Percentiles rank a stretch among this genome's conserved stretches.
These are phyloP conservation scores for Erodium maritimum DNA, from an alignment of 345 rosid species.

Conservation along the genomic window DNA sequence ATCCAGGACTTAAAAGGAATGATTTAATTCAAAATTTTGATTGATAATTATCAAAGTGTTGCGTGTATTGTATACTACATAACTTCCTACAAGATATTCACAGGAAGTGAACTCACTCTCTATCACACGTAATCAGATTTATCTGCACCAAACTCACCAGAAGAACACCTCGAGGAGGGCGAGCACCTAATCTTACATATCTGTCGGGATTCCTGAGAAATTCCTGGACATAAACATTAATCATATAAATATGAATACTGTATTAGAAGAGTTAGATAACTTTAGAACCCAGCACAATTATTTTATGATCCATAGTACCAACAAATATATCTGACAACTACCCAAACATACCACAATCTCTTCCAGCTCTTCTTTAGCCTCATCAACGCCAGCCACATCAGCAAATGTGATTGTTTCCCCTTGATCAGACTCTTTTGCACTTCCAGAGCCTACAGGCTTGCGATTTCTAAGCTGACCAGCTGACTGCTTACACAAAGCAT, in stretches of 20 bases:
- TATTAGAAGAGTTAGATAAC: background rate
- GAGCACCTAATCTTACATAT: constrained; percentile 78
- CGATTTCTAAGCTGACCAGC: constrained; percentile 73
- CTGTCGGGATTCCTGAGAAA: constrained; percentile 88
- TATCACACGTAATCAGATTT: background rate
- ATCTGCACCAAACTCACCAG: constrained; percentile 43
- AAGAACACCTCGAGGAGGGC: constrained; percentile 95
- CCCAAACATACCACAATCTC: constrained; percentile 73
- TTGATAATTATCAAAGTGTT: background rate
- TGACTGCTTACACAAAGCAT: constrained; percentile 29
- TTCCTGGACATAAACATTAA: constrained; percentile 44
- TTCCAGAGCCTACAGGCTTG: constrained; percentile 54
- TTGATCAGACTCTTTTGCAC: constrained; percentile 52
- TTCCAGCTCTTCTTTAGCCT: constrained; percentile 96
- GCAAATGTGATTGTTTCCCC: constrained; percentile 81
- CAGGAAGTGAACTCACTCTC: background rate
- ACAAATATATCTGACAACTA: background rate
- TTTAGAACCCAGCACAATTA: background rate
- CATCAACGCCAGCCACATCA: constrained; percentile 96
- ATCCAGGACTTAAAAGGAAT: background rate
- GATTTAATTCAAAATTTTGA: background rate
- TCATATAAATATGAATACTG: constrained; percentile 8
- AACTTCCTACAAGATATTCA: background rate
- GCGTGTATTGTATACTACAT: background rate
- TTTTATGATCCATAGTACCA: constrained; percentile 2